Base-by-base conservation (phyloP, 176 grass and related monocot species). In the Lolium rigidum region DNA sequence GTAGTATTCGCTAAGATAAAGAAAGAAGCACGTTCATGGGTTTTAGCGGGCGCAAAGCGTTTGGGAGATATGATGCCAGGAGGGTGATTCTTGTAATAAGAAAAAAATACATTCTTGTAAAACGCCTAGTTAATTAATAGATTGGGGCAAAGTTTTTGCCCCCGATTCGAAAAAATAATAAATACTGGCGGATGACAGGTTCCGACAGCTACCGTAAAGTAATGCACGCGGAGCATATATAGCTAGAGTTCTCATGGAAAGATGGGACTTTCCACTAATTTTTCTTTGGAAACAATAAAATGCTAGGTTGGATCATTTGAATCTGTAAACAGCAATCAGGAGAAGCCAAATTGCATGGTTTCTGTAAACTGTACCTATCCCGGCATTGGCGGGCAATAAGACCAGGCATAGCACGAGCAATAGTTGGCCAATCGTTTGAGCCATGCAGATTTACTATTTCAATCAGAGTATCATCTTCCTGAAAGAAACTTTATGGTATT, bases 381-480 rank as follows among this genome's bases (percentile, higher is more conserved):
- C 65, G 85, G 57, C 88, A 93, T 67, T 93, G 91, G 2, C 21
- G 11, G 39, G 14, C 25, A 69, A 22, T 79, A 81, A 88, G 88
- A 52, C 88, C 88, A 79, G 85, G 82, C 58, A 93, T 74, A 52
- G 78, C 58, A 13, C 26, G 35, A 55, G 88, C 85, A 79, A 90
- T 48, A 54, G 86, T 58, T 50, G 81, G 61, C 91, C 91, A 93
- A 43, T 86, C 74, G 55, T 78, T 82, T 66, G 85, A 14, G 31
- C 82, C 66, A 59, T 85, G 44, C 12, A 68, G 64, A 10, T 76
- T 85, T 74, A 93, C 63, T 82, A 86, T 79, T 80, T 83, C 41
- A 68, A 83, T 82, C 26, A 93, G 59, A 61, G 48, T 90, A 12
- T 80, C 48, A 76, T 93, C 91, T 90, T 93, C 91, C 91, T 93